These are phyloP conservation scores for Scedosporium boydii DNA, from an alignment of 2,329 filamentous ascomycete species.

Conservation along the genomic window DNA sequence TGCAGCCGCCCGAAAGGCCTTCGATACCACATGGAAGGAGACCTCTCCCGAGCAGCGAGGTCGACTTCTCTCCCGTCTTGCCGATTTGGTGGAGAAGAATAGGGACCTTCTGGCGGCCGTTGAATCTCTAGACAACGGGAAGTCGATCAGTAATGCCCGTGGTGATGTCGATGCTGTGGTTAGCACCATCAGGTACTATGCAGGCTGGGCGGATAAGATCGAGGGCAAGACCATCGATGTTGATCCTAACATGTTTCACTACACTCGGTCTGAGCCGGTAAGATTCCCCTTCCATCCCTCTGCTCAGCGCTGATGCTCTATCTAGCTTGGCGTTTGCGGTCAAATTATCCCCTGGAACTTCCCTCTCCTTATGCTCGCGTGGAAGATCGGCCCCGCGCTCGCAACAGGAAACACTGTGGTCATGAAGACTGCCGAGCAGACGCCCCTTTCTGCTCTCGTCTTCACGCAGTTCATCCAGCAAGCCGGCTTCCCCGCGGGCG, in stretches of 20 bases:
- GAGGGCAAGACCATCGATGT: conserved; percentile 80
- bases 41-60: conserved; percentile 64
- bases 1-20: conserved; percentile 74
- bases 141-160: conserved; percentile 66
- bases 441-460: conserved; percentile 58
- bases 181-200: conserved; percentile 63
- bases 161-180: conserved; percentile 62
- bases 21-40: conserved; percentile 62
- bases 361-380: conserved; percentile 69
- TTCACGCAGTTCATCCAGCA: conserved; percentile 59
- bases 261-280: conserved; percentile 68
- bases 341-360: conserved; percentile 91
- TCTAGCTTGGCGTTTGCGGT: conserved; percentile 63
- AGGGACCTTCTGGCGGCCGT: conserved; percentile 66
- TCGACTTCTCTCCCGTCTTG: conserved; percentile 62
- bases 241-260: conserved; percentile 69
- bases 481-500: conserved; percentile 70
- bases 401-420: conserved; percentile 64
- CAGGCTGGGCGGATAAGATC: conserved; percentile 87
- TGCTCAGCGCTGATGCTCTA: no score
- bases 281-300: conserved; percentile 11
- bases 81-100: conserved; percentile 73
- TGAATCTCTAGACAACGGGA: conserved; percentile 83
- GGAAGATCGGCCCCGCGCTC: conserved; percentile 73
- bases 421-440: conserved; percentile 70